phyloP scores from a whole-genome alignment of 768 basidiomycete species.

The Tricholoma saponaceum region DNA sequence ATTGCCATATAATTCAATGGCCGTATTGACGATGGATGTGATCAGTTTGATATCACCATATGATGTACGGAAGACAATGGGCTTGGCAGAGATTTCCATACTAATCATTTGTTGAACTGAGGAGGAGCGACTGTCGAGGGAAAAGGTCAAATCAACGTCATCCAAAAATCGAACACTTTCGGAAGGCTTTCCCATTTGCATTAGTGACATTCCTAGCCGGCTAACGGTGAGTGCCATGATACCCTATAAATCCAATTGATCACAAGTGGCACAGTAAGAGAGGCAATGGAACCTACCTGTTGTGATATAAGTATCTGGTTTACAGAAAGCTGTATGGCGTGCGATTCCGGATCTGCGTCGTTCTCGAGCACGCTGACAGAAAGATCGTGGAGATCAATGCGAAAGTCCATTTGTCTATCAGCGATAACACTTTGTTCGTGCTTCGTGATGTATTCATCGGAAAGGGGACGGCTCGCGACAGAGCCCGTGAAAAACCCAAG shows the following conservation, averaged over 20 bases:
- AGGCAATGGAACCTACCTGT: slow-evolving; percentile 51
- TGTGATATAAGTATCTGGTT: slow-evolving; percentile 85
- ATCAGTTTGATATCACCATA: slow-evolving; percentile 93
- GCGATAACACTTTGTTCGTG: neutral
- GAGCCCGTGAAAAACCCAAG: slow-evolving; percentile 77
- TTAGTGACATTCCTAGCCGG: slow-evolving; percentile 89
- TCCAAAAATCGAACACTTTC: slow-evolving; percentile 93
- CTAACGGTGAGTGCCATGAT: slow-evolving; percentile 77
- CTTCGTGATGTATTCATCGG: slow-evolving; percentile 4
- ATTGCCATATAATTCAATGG: slow-evolving; percentile 66
- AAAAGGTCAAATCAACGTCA: slow-evolving; percentile 83
- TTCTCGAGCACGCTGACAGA: slow-evolving; percentile 86
- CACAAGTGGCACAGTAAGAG: neutral
- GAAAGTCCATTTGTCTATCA: slow-evolving; percentile 45
- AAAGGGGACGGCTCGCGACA: slow-evolving; percentile 22
- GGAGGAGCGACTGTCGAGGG: slow-evolving; percentile 82
- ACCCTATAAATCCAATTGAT: slow-evolving; percentile 43
- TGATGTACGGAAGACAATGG: slow-evolving; percentile 91
- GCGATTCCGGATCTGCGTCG: slow-evolving; percentile 72
- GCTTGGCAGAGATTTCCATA: slow-evolving; percentile 77
- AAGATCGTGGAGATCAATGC: slow-evolving; percentile 87
- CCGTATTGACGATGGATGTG: slow-evolving; percentile 80
- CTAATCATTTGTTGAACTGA: slow-evolving; percentile 67
- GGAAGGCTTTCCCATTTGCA: slow-evolving; percentile 75
- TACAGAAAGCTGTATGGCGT: slow-evolving; percentile 84